These are phyloP conservation scores for Parasarocladium wereldwijsianum DNA, from an alignment of 2,329 filamentous ascomycete genomes.

Conservation along the genomic window DNA sequence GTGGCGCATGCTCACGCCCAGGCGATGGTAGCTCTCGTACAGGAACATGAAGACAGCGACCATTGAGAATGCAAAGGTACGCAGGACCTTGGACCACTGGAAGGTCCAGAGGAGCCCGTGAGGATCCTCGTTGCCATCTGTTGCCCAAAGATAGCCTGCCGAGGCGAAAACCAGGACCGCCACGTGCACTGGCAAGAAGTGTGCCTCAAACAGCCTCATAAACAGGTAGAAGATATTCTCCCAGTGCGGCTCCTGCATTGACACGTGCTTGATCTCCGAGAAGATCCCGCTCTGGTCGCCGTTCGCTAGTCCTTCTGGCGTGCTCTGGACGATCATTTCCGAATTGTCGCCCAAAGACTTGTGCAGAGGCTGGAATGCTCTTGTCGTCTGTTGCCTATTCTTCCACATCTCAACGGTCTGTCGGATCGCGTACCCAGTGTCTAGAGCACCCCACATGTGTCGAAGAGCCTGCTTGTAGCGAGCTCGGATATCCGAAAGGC, in stretches of 20 bases:
- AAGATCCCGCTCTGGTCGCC: slow-evolving; percentile 35
- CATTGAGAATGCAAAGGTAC: slow-evolving; percentile 45
- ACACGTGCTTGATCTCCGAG: slow-evolving; percentile 37
- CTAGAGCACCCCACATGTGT: slow-evolving; percentile 64
- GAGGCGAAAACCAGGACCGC: slow-evolving; percentile 49
- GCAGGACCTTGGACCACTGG: slow-evolving; percentile 41
- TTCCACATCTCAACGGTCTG: slow-evolving; percentile 42
- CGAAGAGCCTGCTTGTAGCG: slow-evolving; percentile 59
- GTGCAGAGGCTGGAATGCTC: slow-evolving; percentile 41
- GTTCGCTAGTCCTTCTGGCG: background rate
- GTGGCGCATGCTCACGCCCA: slow-evolving; percentile 44
- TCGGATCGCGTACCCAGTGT: slow-evolving; percentile 50
- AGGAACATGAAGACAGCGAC: slow-evolving; percentile 49
- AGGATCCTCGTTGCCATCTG: slow-evolving; percentile 33
- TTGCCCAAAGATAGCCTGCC: slow-evolving; percentile 41
- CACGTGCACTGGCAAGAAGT: slow-evolving; percentile 56
- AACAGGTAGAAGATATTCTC: slow-evolving; percentile 41
- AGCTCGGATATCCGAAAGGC: slow-evolving; percentile 42
- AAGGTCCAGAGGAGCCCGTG: slow-evolving; percentile 45
- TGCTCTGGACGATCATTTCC: slow-evolving; percentile 18
- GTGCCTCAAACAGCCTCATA: slow-evolving; percentile 59
- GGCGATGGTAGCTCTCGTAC: slow-evolving; percentile 52
- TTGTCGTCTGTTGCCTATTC: slow-evolving; percentile 39
- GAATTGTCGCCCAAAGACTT: slow-evolving; percentile 25
- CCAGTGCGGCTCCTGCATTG: slow-evolving; percentile 36